phyloP scores from a whole-genome alignment of 176 grass and related monocot genomes.

The Microstegium vimineum region DNA sequence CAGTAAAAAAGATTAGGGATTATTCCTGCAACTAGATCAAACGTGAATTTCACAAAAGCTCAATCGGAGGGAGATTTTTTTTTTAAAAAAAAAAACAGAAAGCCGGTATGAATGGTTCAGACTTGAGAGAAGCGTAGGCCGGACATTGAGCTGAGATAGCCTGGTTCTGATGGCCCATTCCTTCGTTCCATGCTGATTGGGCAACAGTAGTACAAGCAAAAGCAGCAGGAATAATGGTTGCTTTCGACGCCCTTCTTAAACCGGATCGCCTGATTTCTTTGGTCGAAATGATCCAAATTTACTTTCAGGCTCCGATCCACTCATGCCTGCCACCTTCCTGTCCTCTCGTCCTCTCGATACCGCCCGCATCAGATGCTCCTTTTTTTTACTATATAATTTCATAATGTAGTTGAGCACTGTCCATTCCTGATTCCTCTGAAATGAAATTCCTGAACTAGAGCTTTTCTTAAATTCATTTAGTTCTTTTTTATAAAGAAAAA shows the following conservation, averaged over 20 bases:
- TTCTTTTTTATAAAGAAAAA: background rate
- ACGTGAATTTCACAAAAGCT: background rate
- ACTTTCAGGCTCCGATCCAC: background rate
- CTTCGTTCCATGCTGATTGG: conserved; percentile 11
- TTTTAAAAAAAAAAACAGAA: background rate
- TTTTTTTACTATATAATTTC: background rate
- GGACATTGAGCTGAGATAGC: background rate
- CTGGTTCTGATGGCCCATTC: conserved; percentile 3
- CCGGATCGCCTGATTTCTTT: conserved; percentile 5
- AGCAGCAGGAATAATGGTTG: conserved; percentile 29
- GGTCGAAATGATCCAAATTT: background rate
- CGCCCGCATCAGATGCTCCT: background rate
- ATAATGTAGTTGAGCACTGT: background rate
- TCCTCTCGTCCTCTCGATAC: background rate
- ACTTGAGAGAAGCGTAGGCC: background rate
- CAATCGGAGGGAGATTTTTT: background rate
- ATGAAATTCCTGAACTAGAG: background rate
- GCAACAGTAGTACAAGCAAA: conserved; percentile 18
- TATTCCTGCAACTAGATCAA: background rate
- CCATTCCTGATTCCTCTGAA: background rate
- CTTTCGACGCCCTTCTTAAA: conserved; percentile 26
- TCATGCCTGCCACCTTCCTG: background rate
- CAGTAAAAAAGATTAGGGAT: background rate
- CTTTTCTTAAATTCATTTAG: background rate
- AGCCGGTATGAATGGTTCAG: background rate